These are phyloP conservation scores for Starmera caribaea DNA, from an alignment of 805 yeast genomes.

Conservation along the genomic window DNA sequence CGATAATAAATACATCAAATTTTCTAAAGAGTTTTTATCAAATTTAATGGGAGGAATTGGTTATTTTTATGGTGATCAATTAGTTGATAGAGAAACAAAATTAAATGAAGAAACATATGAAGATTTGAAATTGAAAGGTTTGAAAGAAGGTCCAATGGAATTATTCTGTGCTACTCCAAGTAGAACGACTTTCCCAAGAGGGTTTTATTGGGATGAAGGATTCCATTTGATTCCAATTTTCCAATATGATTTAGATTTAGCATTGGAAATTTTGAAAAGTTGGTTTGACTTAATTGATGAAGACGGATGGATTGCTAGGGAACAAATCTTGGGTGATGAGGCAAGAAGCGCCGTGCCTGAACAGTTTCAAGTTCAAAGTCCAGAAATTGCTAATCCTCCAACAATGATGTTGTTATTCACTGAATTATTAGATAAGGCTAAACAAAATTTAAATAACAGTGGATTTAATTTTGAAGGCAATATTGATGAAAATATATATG, in stretches of 20 bases:
- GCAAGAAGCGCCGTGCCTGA: constrained; percentile 81
- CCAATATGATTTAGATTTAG: constrained; percentile 76
- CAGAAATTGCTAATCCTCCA: constrained; percentile 91
- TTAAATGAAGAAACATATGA: constrained; percentile 65
- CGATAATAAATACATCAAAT: constrained; percentile 31
- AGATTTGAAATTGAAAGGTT: constrained; percentile 36
- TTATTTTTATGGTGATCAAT: constrained; percentile 73
- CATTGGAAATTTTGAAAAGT: constrained; percentile 68
- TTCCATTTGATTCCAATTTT: constrained; percentile 79
- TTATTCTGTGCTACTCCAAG: constrained; percentile 84
- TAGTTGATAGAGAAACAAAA: constrained; percentile 65
- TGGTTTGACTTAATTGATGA: constrained; percentile 86
- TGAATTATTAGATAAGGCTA: constrained; percentile 40
- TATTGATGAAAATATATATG: constrained; percentile 15
- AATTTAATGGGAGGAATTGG: constrained; percentile 87
- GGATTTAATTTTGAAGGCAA: constrained; percentile 15
- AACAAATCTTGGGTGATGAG: constrained; percentile 87
- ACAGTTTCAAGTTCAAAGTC: constrained; percentile 78
- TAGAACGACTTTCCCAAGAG: constrained; percentile 90
- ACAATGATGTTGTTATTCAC: constrained; percentile 71
- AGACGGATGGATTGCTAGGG: constrained; percentile 95
- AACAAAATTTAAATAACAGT: constrained; percentile 11
- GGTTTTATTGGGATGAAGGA: constrained; percentile 98
- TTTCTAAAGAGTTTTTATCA: constrained; percentile 74
- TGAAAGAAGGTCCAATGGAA: constrained; percentile 67